These are phyloP conservation scores for Colletotrichum lentis DNA, from an alignment of 2,329 filamentous ascomycete species.

Conservation along the genomic window DNA sequence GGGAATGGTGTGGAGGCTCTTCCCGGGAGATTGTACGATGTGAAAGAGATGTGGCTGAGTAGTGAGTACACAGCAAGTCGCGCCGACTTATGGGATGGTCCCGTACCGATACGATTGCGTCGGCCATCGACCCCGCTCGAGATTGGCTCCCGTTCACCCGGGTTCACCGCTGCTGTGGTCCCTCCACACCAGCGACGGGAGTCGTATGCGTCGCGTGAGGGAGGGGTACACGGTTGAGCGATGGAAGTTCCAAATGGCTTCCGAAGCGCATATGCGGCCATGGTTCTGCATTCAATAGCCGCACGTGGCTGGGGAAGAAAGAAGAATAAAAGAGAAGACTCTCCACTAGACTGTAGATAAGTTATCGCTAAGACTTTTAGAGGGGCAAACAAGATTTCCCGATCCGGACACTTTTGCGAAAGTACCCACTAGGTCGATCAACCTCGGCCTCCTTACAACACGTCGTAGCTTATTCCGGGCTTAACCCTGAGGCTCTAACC, in stretches of 20 bases:
- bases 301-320: constrained; percentile 2
- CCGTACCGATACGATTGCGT: background rate
- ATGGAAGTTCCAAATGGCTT: background rate
- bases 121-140: constrained; percentile 23
- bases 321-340: constrained; percentile 1
- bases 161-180: constrained; percentile 25
- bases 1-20: constrained; percentile 9
- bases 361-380: constrained; percentile 16
- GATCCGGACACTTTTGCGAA: constrained; percentile 35
- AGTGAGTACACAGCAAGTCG: background rate
- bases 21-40: background rate
- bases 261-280: constrained; percentile 15
- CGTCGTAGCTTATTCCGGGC: background rate
- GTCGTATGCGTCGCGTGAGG: too few relatives aligned
- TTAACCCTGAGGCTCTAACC: constrained; percentile 29
- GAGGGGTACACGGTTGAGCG: background rate
- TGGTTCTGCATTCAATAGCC: constrained; percentile 22
- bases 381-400: constrained; percentile 23
- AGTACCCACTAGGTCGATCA: constrained; percentile 19
- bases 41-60: background rate
- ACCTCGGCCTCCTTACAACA: background rate
- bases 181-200: constrained; percentile 12
- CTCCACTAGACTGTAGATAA: background rate
- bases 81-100: constrained; percentile 1
- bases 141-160: background rate